Conservation (phyloP, 2,329 filamentous ascomycete genomes). For the Aspergillus ibericus region DNA sequence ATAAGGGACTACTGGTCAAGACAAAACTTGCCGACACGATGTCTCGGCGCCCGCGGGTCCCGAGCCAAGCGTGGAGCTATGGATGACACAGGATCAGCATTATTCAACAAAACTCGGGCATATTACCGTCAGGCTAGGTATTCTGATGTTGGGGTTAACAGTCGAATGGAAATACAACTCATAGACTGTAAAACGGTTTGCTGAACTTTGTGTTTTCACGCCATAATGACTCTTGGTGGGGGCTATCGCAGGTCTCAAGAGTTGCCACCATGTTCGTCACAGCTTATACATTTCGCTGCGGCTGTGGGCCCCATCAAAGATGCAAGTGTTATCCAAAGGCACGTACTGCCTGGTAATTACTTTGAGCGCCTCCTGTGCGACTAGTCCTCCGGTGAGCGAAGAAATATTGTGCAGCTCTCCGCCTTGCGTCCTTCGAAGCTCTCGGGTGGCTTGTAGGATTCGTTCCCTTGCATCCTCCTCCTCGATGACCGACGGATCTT, state of each 20-base stretch:
- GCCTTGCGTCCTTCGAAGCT: conserved; percentile 73
- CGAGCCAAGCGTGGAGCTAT: not conserved
- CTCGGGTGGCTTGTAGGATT: conserved; percentile 58
- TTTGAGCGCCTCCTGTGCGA: conserved; percentile 97
- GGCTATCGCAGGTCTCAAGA: not conserved
- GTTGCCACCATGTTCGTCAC: conserved; percentile 24
- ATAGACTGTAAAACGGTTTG: not conserved
- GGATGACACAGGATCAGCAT: not conserved
- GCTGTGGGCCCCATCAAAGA: conserved; percentile 63
- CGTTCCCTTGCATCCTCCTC: conserved; percentile 54
- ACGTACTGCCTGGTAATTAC: conserved; percentile 65
- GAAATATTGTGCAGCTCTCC: conserved; percentile 92
- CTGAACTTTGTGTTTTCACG: not conserved
- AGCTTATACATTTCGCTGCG: conserved; percentile 55
- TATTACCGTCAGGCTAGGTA: not conserved
- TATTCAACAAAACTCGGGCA: no score
- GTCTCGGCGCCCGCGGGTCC: not conserved
- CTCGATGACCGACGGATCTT: conserved; percentile 46
- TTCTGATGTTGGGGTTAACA: not conserved
- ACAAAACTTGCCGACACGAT: not conserved
- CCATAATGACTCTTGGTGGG: not conserved
- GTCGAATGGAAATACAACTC: not conserved
- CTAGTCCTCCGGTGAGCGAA: conserved; percentile 82
- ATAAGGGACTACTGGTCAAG: not conserved
- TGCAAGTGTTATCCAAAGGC: conserved; percentile 62